phyloP scores from a whole-genome alignment of 2,329 filamentous ascomycete species.

The Sporothrix brasiliensis region DNA sequence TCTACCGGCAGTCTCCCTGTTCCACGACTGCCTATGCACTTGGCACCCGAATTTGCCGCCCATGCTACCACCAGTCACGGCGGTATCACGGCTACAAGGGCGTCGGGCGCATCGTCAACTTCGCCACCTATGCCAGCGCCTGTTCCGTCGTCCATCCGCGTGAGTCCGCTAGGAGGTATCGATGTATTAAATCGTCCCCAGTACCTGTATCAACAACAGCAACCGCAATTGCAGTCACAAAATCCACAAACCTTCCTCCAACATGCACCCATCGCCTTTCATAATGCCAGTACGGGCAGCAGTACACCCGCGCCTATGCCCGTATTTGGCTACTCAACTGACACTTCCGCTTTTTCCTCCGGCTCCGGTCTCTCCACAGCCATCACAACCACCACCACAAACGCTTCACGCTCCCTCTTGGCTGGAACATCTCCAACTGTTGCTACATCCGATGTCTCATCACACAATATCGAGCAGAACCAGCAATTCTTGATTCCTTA shows the following conservation, averaged over 20 bases:
- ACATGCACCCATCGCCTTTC: background rate
- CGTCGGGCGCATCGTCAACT: conserved; percentile 1
- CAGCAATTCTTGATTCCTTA: conserved; percentile 46
- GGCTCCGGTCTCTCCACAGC: background rate
- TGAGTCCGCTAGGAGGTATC: background rate
- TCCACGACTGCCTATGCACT: background rate
- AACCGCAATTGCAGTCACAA: background rate
- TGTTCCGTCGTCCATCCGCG: background rate
- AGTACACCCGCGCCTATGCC: background rate
- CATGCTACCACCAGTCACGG: background rate
- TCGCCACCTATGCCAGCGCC: conserved; percentile 2
- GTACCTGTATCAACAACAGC: conserved; percentile 8
- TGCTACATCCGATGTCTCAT: conserved; percentile 24
- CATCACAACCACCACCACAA: background rate
- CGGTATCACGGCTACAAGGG: background rate
- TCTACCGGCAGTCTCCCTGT: background rate
- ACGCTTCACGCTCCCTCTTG: background rate
- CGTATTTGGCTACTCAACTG: conserved; percentile 20
- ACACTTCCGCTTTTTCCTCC: background rate
- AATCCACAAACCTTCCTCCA: background rate
- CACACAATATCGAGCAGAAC: conserved; percentile 38
- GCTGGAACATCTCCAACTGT: background rate
- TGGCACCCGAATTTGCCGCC: conserved; percentile 5
- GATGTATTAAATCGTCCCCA: conserved; percentile 21
- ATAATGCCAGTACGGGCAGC: background rate